Percentiles rank a stretch among this genome's conserved stretches.
Conservation (phyloP, 129 eudicot genomes). For the Tanacetum coccineum region DNA sequence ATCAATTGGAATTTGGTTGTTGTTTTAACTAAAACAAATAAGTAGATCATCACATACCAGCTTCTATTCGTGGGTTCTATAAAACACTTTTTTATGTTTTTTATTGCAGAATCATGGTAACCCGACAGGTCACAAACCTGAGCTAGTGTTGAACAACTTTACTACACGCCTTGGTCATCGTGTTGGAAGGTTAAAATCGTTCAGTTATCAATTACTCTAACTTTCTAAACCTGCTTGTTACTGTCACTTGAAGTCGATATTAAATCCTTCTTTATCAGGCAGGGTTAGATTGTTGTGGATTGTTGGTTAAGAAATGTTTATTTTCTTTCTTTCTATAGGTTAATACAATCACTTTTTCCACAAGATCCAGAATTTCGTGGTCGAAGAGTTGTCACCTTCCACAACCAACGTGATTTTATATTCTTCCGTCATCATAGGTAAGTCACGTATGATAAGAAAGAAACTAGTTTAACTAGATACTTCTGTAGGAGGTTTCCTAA, state of each 20-base stretch:
- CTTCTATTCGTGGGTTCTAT: no score
- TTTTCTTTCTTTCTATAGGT: conserved; percentile 30
- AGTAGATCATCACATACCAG: no score
- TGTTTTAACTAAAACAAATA: no score
- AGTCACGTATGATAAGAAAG: neutral
- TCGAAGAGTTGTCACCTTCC: conserved; percentile 91
- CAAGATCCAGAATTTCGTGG: conserved; percentile 90
- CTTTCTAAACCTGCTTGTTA: neutral
- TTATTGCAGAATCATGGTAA: conserved; percentile 89
- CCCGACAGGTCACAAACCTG: conserved; percentile 90
- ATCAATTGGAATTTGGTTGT: no score
- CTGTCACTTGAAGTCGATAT: no score
- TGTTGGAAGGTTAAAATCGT: conserved; percentile 59
- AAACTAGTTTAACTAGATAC: neutral
- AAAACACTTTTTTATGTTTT: neutral
- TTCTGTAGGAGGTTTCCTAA: neutral
- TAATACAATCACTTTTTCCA: conserved; percentile 92
- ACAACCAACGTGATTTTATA: conserved; percentile 91
- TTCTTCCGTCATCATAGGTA: conserved; percentile 98
- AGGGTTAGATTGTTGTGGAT: neutral
- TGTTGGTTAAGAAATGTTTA: neutral
- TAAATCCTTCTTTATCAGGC: no score
- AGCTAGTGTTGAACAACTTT: conserved; percentile 80
- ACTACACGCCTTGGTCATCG: conserved; percentile 94
- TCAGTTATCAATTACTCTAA: neutral